phyloP scores from a whole-genome alignment of 2,329 filamentous ascomycete genomes.

The Corniculantispora saksenae region DNA sequence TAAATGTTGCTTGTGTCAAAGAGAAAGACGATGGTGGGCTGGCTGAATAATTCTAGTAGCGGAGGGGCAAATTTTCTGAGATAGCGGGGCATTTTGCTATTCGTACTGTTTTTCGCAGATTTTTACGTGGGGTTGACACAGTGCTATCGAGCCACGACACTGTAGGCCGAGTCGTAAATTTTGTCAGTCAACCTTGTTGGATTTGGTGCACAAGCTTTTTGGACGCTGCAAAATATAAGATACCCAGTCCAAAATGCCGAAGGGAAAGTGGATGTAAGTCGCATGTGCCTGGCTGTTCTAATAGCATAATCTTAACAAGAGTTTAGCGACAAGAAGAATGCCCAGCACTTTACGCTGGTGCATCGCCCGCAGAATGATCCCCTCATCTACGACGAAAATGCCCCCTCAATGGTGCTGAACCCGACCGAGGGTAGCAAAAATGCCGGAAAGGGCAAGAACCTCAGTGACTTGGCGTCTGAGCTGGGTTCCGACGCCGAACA shows the following conservation, averaged over 20 bases:
- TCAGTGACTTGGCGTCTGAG: conserved; percentile 75
- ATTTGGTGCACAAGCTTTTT: conserved; percentile 20
- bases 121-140: conserved; percentile 24
- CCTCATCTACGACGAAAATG: conserved; percentile 87
- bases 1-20: conserved; percentile 7
- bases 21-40: conserved; percentile 23
- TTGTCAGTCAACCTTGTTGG: conserved; percentile 28
- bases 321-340: conserved; percentile 79
- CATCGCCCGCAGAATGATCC: conserved; percentile 97
- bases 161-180: conserved; percentile 28
- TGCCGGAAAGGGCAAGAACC: conserved; percentile 57
- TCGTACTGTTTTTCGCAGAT: conserved; percentile 31
- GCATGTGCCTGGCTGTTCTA: neutral
- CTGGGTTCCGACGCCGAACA: conserved; percentile 66
- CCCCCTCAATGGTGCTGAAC: conserved; percentile 88
- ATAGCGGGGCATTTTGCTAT: conserved; percentile 18
- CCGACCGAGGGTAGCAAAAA: conserved; percentile 51
- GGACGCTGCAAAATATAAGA: conserved; percentile 21
- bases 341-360: conserved; percentile 90
- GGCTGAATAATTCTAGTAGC: conserved; percentile 44
- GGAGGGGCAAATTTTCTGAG: conserved; percentile 52
- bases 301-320: conserved; percentile 23
- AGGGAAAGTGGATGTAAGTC: conserved; percentile 67
- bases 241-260: conserved; percentile 62
- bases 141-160: conserved; percentile 28